Base-by-base conservation (phyloP, 768 basidiomycete species). In the Russula brevipes region DNA sequence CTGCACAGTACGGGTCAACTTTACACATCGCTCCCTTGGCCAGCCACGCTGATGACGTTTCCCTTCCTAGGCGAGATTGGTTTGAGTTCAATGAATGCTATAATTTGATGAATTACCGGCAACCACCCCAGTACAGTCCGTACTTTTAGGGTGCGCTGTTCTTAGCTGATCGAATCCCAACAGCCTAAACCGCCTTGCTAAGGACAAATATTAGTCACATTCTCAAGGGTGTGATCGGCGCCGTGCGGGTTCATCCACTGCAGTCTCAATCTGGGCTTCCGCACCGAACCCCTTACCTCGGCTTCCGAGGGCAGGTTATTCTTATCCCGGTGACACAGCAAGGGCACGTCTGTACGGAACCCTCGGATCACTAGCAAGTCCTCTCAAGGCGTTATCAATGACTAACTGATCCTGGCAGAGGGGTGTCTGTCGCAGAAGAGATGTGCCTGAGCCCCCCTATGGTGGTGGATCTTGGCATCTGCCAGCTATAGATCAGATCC, bases 401-500 rank as follows among this genome's bases (percentile, higher is more conserved):
- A 56, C 41, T 50, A 17, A 31, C 47, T 12, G 52, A 60, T 60
- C 30, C 6, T 51, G 47, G 60, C 38, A 58, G 45, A 53, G 58
- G 58, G 31, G 47, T 36, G 10, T 59, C 39, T 63, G 33, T 19
- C 57, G 19, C 31, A 47, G 57, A 41, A 42, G 52, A 36, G 45
- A 11, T 17, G 65, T 66, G 62, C 62, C 57, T 66, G 65, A 46
- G 47, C 24, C 56, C 62, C 64, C 65, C 62, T 59, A 59, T 45
- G 57, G 49, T 59, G 53, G 65, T 59, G 53, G 65, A 58, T 59
- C 61, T 66, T 44, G 47, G 42, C 44, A 56, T 49, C 49, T 56
- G 19, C 17, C 50, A 42, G 36, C 50, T 52, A 39, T 50, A 63
- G 63, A 58, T 68, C 61, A 62, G 67, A 68, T 67, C 67, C 65